A percentile compares a stretch with the other conserved stretches of the same genome.
phyloP scores from a whole-genome alignment of 345 rosid species.

The Eucalyptus grandis region DNA sequence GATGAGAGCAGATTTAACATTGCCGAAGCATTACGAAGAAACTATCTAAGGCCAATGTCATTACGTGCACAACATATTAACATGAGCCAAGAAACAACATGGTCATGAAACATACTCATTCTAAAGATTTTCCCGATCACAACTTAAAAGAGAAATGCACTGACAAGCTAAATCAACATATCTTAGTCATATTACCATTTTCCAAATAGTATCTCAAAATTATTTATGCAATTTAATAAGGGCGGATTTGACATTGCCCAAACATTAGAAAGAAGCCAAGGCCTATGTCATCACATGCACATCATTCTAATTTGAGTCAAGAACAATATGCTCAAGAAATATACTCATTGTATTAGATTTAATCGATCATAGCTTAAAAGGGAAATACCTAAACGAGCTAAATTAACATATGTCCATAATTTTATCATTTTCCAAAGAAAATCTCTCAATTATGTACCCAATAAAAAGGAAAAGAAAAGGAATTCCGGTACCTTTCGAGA shows the following conservation, averaged over 20 bases:
- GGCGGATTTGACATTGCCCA: background rate
- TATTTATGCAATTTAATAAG: background rate
- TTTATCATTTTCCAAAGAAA: background rate
- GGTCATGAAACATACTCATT: background rate
- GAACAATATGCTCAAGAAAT: background rate
- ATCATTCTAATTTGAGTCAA: background rate
- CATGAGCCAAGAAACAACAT: background rate
- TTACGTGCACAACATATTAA: background rate
- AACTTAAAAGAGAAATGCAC: background rate
- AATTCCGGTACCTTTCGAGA: slow-evolving; percentile 34
- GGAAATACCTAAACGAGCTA: no score
- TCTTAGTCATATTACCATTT: background rate
- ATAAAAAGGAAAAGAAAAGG: background rate
- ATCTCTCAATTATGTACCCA: background rate
- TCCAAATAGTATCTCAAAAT: background rate
- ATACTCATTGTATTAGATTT: background rate
- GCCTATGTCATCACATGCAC: background rate
- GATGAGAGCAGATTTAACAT: slow-evolving; percentile 23
- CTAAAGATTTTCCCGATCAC: background rate
- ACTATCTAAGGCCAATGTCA: background rate
- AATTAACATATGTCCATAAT: background rate
- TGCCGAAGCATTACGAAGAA: background rate
- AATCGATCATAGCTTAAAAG: background rate
- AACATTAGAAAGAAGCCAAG: background rate
- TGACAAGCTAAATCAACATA: background rate